Conservation (phyloP, 331 rosid genomes). For the Stylosanthes scabra region DNA sequence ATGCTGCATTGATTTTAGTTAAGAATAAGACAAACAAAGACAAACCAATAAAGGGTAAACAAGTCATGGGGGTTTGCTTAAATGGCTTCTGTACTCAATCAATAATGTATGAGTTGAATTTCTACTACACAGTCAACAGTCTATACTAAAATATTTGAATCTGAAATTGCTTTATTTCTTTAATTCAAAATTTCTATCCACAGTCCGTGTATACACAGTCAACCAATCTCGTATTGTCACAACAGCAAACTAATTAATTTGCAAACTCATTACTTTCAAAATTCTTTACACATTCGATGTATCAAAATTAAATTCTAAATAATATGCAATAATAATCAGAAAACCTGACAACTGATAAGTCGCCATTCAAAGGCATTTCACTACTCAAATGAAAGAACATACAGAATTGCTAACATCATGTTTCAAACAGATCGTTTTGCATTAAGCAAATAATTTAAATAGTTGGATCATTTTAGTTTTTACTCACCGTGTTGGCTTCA, state of each 20-base stretch:
- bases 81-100: no score
- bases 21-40: not conserved
- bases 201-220: no score
- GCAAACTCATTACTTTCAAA: no score
- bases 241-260: no score
- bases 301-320: no score
- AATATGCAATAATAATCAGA: not conserved
- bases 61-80: no score
- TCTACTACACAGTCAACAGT: no score
- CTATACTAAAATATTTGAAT: not conserved
- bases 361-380: not conserved
- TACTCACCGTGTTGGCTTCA: not conserved
- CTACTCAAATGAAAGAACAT: not conserved
- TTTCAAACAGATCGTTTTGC: not conserved
- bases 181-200: not conserved
- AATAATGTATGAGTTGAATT: no score
- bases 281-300: no score
- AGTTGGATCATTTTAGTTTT: not conserved
- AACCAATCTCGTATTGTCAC: no score
- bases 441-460: not conserved
- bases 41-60: not conserved
- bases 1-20: not conserved
- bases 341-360: not conserved
- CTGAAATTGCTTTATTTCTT: not conserved
- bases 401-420: not conserved